These are phyloP conservation scores for Albugo laibachii DNA, from an alignment of 352 stramenopile genomes.

Conservation along the genomic window DNA sequence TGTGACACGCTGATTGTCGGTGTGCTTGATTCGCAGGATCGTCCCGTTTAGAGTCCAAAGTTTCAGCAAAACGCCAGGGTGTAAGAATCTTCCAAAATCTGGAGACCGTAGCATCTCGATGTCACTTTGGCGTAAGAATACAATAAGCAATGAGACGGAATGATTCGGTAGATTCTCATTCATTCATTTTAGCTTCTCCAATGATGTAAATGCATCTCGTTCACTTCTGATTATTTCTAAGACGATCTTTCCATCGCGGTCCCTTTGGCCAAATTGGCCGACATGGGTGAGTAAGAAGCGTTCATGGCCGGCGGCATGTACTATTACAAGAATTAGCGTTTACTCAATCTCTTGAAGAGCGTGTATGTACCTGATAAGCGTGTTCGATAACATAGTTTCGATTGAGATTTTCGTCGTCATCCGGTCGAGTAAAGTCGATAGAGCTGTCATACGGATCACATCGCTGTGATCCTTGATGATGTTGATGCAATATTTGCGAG, in stretches of 20 bases:
- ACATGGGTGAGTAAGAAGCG: slow-evolving; percentile 42
- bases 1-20: too few relatives aligned
- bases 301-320: slow-evolving; percentile 46
- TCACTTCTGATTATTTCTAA: too few relatives aligned
- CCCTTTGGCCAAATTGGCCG: slow-evolving; percentile 34
- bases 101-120: too few relatives aligned
- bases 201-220: too few relatives aligned
- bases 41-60: too few relatives aligned
- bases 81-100: too few relatives aligned
- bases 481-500: neutral
- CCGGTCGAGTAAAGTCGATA: slow-evolving; percentile 47
- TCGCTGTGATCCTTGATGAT: neutral
- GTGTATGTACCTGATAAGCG: slow-evolving; percentile 39
- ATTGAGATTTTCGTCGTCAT: slow-evolving; percentile 61
- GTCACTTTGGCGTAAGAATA: too few relatives aligned
- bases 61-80: too few relatives aligned
- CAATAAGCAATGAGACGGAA: too few relatives aligned
- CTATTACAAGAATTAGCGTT: slow-evolving; percentile 9
- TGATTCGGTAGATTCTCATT: too few relatives aligned
- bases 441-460: slow-evolving; percentile 12
- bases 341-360: neutral
- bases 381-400: slow-evolving; percentile 54
- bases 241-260: slow-evolving; percentile 52
- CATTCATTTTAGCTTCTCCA: too few relatives aligned
- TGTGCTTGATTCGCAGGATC: too few relatives aligned